Conservation (phyloP, 441 rosid species). For the Brassica hybrid region DNA sequence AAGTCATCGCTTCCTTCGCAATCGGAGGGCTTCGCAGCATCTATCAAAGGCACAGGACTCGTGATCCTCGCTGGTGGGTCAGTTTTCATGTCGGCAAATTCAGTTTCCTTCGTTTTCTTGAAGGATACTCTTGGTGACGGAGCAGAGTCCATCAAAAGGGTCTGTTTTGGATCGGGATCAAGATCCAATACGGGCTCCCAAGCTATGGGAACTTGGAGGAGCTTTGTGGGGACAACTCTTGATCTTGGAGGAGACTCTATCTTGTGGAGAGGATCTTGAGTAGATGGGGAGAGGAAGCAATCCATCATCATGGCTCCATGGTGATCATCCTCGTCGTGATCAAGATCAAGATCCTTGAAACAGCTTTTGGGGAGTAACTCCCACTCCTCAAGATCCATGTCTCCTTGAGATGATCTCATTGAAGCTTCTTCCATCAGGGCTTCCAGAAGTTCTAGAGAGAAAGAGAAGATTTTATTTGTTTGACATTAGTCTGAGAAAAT, state of each 20-base stretch:
- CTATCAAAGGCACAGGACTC: slow-evolving; percentile 26
- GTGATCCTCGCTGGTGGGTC: slow-evolving; percentile 63
- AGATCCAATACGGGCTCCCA: slow-evolving; percentile 52
- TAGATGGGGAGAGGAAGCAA: slow-evolving; percentile 60
- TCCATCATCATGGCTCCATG: slow-evolving; percentile 49
- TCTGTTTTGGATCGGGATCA: slow-evolving; percentile 33
- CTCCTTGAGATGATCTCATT: slow-evolving; percentile 23
- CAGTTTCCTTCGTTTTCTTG: slow-evolving; percentile 72
- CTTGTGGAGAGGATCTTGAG: slow-evolving; percentile 20
- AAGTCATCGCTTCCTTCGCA: slow-evolving; percentile 20
- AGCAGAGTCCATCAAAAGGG: slow-evolving; percentile 58
- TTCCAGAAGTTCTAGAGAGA: slow-evolving; percentile 1
- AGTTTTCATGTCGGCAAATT: slow-evolving; percentile 96
- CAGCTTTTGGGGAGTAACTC: slow-evolving; percentile 64
- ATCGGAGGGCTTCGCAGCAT: slow-evolving; percentile 5
- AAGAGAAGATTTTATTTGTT: not conserved
- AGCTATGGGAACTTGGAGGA: slow-evolving; percentile 63
- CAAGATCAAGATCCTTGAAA: slow-evolving; percentile 51
- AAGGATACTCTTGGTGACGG: slow-evolving; percentile 81
- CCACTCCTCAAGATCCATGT: slow-evolving; percentile 86
- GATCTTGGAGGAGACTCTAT: slow-evolving; percentile 46
- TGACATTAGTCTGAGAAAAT: slow-evolving; percentile 5
- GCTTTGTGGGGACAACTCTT: slow-evolving; percentile 38
- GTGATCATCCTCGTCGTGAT: slow-evolving; percentile 38
- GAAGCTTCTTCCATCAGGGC: slow-evolving; percentile 22